Percentiles rank a stretch among this genome's conserved stretches.
Conservation (phyloP, 225 moss, liverwort and hornwort genomes). For the Physcomitrium patens region DNA sequence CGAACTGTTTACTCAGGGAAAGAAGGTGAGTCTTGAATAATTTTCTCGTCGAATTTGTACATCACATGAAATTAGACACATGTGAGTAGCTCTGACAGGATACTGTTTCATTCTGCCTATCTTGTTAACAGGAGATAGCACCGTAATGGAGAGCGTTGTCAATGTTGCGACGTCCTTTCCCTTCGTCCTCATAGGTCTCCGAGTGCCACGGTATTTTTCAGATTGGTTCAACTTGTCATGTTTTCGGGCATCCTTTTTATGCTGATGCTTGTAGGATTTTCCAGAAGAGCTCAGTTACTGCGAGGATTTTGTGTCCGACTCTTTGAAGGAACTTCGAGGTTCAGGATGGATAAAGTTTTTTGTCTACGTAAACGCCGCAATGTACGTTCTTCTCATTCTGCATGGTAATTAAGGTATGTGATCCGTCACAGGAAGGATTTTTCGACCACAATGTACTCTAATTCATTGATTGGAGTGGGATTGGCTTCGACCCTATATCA, state of each 20-base stretch:
- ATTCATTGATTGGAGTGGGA: slow-evolving; percentile 89
- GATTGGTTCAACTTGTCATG: background rate
- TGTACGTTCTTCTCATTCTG: background rate
- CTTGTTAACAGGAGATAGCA: slow-evolving; percentile 70
- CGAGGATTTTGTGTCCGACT: background rate
- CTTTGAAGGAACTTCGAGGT: background rate
- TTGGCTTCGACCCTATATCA: slow-evolving; percentile 91
- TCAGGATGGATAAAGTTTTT: slow-evolving; percentile 8
- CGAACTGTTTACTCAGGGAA: slow-evolving; percentile 58
- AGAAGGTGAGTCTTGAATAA: slow-evolving; percentile 39
- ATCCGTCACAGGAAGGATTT: slow-evolving; percentile 59
- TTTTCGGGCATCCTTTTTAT: background rate
- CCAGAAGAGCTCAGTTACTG: background rate
- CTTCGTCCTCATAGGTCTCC: slow-evolving; percentile 82
- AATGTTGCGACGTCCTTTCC: slow-evolving; percentile 95
- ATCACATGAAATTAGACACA: slow-evolving; percentile 6
- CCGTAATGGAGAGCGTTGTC: slow-evolving; percentile 67
- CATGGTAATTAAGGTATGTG: slow-evolving; percentile 8
- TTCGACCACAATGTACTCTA: slow-evolving; percentile 70
- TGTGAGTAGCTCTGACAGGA: background rate
- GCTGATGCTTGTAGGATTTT: background rate
- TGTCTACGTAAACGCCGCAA: background rate
- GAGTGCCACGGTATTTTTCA: slow-evolving; percentile 72
- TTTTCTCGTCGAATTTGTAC: slow-evolving; percentile 1
- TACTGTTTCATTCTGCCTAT: slow-evolving; percentile 14